These are phyloP conservation scores for Sporisorium scitamineum DNA, from an alignment of 1,284 basidiomycete species.

Conservation along the genomic window DNA sequence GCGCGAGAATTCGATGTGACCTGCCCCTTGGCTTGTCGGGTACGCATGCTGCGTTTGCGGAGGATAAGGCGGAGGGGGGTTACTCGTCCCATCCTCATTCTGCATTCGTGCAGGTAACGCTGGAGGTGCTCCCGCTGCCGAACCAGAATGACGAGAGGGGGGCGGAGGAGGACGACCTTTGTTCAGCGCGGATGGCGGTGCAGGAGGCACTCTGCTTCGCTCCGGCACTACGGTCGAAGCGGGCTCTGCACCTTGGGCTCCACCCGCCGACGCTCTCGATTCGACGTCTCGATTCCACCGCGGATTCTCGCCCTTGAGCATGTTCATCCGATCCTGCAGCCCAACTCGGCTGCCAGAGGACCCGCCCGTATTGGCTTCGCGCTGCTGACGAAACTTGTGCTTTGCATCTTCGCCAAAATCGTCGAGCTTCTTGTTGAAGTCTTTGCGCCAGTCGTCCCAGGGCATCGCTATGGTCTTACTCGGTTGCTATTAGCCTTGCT, in stretches of 20 bases:
- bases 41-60: constrained; percentile 25
- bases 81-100: constrained; percentile 51
- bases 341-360: constrained; percentile 17
- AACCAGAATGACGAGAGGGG: constrained; percentile 21
- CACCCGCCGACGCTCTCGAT: constrained; percentile 12
- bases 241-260: constrained; percentile 8
- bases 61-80: constrained; percentile 54
- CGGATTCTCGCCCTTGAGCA: constrained; percentile 46
- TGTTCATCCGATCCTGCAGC: constrained; percentile 48
- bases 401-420: constrained; percentile 49
- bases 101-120: constrained; percentile 55
- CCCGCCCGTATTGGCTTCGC: constrained; percentile 39
- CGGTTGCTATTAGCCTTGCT: not conserved
- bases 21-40: constrained; percentile 20
- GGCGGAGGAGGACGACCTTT: constrained; percentile 41
- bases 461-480: constrained; percentile 16
- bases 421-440: constrained; percentile 56
- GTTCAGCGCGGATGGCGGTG: constrained; percentile 22
- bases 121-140: constrained; percentile 3
- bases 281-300: constrained; percentile 43
- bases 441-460: constrained; percentile 46
- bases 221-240: constrained; percentile 36
- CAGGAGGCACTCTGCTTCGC: constrained; percentile 31
- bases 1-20: constrained; percentile 55
- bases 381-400: constrained; percentile 42